Conservation (phyloP, 2,329 filamentous ascomycete species). For the Colletotrichum sp. region DNA sequence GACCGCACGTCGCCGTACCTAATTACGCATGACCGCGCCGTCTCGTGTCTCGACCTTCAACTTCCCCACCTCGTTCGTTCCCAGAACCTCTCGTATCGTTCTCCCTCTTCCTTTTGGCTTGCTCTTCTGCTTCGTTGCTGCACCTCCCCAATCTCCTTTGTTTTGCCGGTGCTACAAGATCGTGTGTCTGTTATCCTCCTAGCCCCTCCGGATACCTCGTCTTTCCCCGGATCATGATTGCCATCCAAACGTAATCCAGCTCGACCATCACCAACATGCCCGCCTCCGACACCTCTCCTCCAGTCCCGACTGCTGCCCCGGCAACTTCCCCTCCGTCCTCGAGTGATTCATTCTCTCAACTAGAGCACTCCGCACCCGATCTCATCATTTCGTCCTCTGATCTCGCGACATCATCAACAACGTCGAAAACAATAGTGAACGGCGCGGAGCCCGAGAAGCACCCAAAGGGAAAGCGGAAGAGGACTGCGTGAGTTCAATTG, state of each 20-base stretch:
- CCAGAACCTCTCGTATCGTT: conserved; percentile 4
- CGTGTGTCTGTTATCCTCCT: background rate
- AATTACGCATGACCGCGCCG: conserved; percentile 13
- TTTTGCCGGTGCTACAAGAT: background rate
- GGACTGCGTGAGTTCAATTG: conserved; percentile 60
- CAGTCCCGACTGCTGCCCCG: background rate
- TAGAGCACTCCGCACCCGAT: background rate
- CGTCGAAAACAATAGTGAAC: background rate
- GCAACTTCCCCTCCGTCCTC: background rate
- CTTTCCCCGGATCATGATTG: background rate
- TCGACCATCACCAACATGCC: background rate
- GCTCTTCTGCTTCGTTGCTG: background rate
- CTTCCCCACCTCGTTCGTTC: conserved; percentile 18
- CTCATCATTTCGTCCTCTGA: background rate
- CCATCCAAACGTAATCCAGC: background rate
- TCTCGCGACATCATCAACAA: background rate
- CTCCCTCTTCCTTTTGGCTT: background rate
- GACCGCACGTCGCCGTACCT: conserved; percentile 8
- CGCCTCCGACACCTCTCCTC: background rate
- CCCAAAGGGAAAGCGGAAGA: conserved; percentile 66
- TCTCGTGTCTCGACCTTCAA: conserved; percentile 16
- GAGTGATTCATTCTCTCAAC: background rate
- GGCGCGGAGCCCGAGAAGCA: conserved; percentile 43
- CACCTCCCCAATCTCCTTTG: background rate
- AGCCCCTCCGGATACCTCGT: background rate